Percentiles rank a stretch among this genome's conserved stretches.
Evolutionary conservation across 306 rosid genomes (phyloP).

Genomic region (Prunus persica): Prunus_persica_NCBIv2 NC_034012.1:10891001-10891500

Average conservation of each 20-base stretch:
- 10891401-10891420: slow-evolving; percentile 11
- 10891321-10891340: neutral
- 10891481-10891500: slow-evolving; percentile 8
- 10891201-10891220: neutral
- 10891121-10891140: neutral
- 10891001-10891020: slow-evolving; percentile 8
- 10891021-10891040: neutral
- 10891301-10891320: neutral
- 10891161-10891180: neutral
- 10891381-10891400: neutral
- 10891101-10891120: neutral
- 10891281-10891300: neutral
- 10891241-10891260: neutral
- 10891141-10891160: neutral
- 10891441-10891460: neutral
- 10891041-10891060: neutral
- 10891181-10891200: slow-evolving; percentile 13
- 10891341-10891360: neutral
- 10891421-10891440: neutral
- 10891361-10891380: neutral
- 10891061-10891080: neutral
- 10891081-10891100: neutral
- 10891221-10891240: neutral
- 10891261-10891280: neutral
- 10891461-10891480: slow-evolving; percentile 6